Base-by-base conservation (phyloP, 768 basidiomycete species). In the Xerocomellus amylosporus region DNA sequence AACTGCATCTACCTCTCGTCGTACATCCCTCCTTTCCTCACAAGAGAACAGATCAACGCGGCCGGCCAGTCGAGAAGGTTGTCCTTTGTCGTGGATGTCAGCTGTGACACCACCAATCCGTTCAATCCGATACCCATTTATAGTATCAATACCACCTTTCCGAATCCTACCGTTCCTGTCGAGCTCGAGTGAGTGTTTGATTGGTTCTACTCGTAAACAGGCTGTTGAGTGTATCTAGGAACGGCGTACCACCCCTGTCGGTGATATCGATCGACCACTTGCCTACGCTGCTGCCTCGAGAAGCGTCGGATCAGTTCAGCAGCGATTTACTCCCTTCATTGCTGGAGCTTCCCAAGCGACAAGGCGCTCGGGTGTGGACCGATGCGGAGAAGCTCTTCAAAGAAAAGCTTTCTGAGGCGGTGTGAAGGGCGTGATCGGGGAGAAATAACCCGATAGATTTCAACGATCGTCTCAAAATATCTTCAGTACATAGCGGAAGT, bases 1-100 rank as follows among this genome's bases (percentile, higher is more conserved):
- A 99, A 99, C 77, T 98, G 97, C 80, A 99, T 99, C 71, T 98
- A 98, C 73, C 86, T 99, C 47, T 86, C 84, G n/a, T 83, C 86
- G 17, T 70, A 78, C 55, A 93, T 96, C 51, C 92, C 93, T 0
- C 75, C 85, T n/a, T 98, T 98, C 71, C 55, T 97, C 45, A 85
- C 85, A 5, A 69, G 74, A 26, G 83, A 88, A 40, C 82, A 83
- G 54, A 87, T 97, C 59, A 72, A 72, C n/a, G 77, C 78, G 20
- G 90, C 89, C 13, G 93, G 94, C 24, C 72, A 75, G 51, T 62
- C 73, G 17, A 79, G 97, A 55, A 77, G 79, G 53, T 73, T 99
- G 55, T 78, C 83, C 22, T 86, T 95, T 28, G 85, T 98, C 44
- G 97, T 98, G 24, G 97, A 99, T 63, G 97, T 99, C 63, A 96